These are phyloP conservation scores for Madurella mycetomatis DNA, from an alignment of 2,329 filamentous ascomycete species.

Conservation along the genomic window DNA sequence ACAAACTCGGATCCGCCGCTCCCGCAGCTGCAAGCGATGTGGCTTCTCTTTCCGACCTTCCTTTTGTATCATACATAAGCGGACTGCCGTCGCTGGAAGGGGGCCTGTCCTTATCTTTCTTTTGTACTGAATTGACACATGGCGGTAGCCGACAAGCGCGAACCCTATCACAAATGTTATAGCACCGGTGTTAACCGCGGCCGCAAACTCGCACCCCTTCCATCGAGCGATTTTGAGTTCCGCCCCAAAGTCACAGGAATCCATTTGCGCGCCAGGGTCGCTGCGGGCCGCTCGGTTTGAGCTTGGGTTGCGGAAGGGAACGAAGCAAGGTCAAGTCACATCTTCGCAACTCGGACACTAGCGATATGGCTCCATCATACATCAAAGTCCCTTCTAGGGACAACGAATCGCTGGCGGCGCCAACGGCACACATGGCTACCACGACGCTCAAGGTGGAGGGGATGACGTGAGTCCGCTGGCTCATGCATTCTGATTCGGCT, in stretches of 20 bases:
- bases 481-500: not conserved
- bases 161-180: constrained; percentile 19
- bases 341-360: not conserved
- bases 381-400: constrained; percentile 45
- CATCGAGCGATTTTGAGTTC: constrained; percentile 8
- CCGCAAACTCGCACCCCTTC: constrained; percentile 2
- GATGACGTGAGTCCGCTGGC: constrained; percentile 60
- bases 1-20: constrained; percentile 19
- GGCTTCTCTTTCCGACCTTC: constrained; percentile 6
- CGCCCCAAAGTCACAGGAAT: not conserved
- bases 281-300: not conserved
- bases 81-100: constrained; percentile 20
- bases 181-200: constrained; percentile 11
- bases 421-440: constrained; percentile 68
- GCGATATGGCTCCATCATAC: constrained; percentile 47
- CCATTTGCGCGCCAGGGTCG: not conserved
- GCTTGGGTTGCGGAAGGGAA: not conserved
- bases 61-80: constrained; percentile 2
- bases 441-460: constrained; percentile 89
- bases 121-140: constrained; percentile 1
- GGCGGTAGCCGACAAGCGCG: constrained; percentile 11
- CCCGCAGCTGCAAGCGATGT: constrained; percentile 10
- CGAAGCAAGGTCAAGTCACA: not conserved
- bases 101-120: constrained; percentile 15
- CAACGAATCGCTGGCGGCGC: constrained; percentile 31